These are phyloP conservation scores for Dothidotthia symphoricarpi DNA, from an alignment of 2,329 filamentous ascomycete genomes.

Conservation along the genomic window DNA sequence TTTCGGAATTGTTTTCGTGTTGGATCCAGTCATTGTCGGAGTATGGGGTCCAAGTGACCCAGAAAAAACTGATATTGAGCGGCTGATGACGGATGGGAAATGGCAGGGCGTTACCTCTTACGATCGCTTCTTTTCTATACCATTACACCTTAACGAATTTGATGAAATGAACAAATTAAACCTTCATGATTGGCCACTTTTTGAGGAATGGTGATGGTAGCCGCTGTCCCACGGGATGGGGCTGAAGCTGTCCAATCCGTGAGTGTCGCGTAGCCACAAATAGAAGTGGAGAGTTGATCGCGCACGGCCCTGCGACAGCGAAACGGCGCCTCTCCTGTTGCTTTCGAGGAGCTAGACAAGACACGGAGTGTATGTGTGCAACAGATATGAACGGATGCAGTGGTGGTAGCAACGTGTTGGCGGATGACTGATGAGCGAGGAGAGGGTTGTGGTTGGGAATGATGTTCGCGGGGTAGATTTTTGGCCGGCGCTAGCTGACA, in stretches of 20 bases:
- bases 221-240: constrained; percentile 41
- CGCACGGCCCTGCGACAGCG: constrained; percentile 33
- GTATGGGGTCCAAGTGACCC: constrained; percentile 31
- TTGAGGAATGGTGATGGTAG: constrained; percentile 32
- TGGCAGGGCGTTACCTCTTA: constrained; percentile 40
- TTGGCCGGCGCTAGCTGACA: constrained; percentile 11
- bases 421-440: constrained; percentile 12
- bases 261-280: constrained; percentile 42
- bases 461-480: constrained; percentile 35
- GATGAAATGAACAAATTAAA: constrained; percentile 32
- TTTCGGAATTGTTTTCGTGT: constrained; percentile 27
- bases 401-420: constrained; percentile 10
- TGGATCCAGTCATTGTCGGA: constrained; percentile 35
- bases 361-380: constrained; percentile 2
- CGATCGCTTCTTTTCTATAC: constrained; percentile 36
- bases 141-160: constrained; percentile 29
- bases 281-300: constrained; percentile 37
- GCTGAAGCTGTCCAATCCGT: constrained; percentile 43
- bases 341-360: constrained; percentile 8
- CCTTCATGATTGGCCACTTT: constrained; percentile 35
- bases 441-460: constrained; percentile 26
- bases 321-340: constrained; percentile 23
- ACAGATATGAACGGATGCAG: constrained; percentile 2
- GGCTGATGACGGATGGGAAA: constrained; percentile 24
- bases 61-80: constrained; percentile 31